Conservation (phyloP, 192 early-diverging fungal genomes). For the Linderina pennispora region DNA sequence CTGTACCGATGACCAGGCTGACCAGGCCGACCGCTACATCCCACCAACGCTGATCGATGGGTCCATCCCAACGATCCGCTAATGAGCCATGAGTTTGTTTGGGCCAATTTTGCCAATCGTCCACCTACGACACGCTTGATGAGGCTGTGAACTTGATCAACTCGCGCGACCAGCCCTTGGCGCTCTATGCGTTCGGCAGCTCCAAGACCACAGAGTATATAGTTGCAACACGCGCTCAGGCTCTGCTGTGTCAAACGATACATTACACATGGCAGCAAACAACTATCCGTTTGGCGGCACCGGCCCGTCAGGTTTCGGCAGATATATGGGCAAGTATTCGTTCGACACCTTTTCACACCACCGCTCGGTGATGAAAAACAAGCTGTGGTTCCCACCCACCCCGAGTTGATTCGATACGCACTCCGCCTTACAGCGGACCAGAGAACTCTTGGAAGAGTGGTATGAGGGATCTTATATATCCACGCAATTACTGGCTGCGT, state of each 20-base stretch:
- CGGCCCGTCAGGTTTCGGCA: conserved; percentile 79
- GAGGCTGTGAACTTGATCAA: conserved; percentile 62
- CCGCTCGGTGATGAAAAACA: conserved; percentile 50
- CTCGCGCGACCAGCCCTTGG: conserved; percentile 65
- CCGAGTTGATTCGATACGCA: conserved; percentile 25
- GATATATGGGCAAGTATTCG: conserved; percentile 71
- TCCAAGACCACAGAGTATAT: conserved; percentile 52
- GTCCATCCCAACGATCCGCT: conserved; percentile 55
- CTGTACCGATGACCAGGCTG: conserved; percentile 50
- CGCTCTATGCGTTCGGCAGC: conserved; percentile 69
- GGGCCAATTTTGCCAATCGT: conserved; percentile 89
- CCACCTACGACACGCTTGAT: conserved; percentile 53
- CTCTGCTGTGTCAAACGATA: conserved; percentile 72
- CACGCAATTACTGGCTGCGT: conserved; percentile 12
- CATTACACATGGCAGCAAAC: conserved; percentile 50
- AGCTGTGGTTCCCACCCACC: conserved; percentile 33
- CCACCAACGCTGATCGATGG: conserved; percentile 80
- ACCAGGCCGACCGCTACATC: conserved; percentile 62
- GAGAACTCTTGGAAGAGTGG: conserved; percentile 32
- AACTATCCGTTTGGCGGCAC: conserved; percentile 83
- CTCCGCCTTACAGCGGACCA: conserved; percentile 18
- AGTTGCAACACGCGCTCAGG: conserved; percentile 69
- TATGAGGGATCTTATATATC: conserved; percentile 8
- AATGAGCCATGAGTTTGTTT: conserved; percentile 88
- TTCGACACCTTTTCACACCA: conserved; percentile 82